phyloP scores from a whole-genome alignment of 257 asterid genomes.

The Primulina tabacum region DNA sequence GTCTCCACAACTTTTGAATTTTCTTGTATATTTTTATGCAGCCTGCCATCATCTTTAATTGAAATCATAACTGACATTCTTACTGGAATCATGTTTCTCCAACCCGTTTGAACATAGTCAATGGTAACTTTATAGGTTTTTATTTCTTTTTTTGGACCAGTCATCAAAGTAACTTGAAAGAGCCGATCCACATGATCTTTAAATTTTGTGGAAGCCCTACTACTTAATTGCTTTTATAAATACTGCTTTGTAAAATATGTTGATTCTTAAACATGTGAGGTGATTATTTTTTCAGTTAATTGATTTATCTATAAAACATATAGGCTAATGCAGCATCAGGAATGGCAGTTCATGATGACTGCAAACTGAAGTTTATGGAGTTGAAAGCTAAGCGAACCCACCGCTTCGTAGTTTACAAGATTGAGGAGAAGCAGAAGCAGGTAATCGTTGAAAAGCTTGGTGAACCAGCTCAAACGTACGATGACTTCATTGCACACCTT shows the following conservation, averaged over 20 bases:
- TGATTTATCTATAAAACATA: not conserved
- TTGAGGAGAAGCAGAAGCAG: slow-evolving; percentile 48
- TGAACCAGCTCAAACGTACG: slow-evolving; percentile 38
- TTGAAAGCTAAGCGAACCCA: slow-evolving; percentile 39
- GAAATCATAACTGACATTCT: too few species aligned
- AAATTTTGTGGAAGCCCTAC: too few species aligned
- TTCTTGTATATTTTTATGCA: too few species aligned
- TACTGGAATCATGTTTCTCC: not conserved
- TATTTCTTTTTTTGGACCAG: not conserved
- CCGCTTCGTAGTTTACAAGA: slow-evolving; percentile 42
- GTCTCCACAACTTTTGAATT: not conserved
- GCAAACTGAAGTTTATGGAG: slow-evolving; percentile 46
- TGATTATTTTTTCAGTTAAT: not conserved
- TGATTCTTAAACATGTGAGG: not conserved
- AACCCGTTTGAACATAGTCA: not conserved
- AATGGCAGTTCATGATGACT: slow-evolving; percentile 47
- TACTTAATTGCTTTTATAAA: not conserved
- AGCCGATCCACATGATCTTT: not conserved
- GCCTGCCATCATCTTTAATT: not conserved
- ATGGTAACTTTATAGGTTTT: not conserved
- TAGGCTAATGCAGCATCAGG: slow-evolving; percentile 48
- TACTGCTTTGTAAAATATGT: not conserved
- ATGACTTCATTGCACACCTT: slow-evolving; percentile 35
- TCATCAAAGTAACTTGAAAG: not conserved
- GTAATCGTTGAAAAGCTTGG: slow-evolving; percentile 44